Evolutionary conservation across 768 basidiomycete species (phyloP), one percentile per base, ranked within the genome.

Genomic region (Clitopilus hobsonii): DNA sequence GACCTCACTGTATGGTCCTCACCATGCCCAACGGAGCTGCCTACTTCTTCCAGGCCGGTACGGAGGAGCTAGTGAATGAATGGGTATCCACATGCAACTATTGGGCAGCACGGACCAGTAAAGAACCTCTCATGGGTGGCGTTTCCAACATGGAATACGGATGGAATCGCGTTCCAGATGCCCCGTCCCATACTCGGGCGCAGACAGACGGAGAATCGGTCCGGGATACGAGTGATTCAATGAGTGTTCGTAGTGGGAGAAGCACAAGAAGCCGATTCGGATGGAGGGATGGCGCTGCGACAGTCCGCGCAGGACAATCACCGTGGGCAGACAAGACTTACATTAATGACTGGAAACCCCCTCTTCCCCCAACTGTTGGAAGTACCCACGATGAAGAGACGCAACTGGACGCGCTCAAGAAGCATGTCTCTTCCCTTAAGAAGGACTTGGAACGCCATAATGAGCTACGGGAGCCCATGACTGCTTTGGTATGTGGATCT

Each of bases 81-180:
- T 98, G 97, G 97, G 95, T 97, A 6, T 88, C 91, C 36, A 97
- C 97, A 0, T 98, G 96, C 81, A 99, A 98, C 74, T 99, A 99
- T 68, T 98, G 97, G 97, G 92, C 97, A 0, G 97, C 96, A 1
- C 80, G 97, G 45, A 91, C 86, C 54, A 94, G 91, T 69, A 94
- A 96, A 63, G 95, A 98, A 66, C 97, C 97, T 1, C 80, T 99
- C 2, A 81, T 90, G 1, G 97, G 97, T 4, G 97, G 97, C 22
- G 95, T 99, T 6, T 94, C 93, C 49, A 99, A 98, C 72, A 96
- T 98, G 91, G 97, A 99, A 69, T 97, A 98, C 65, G 97, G 97
- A 7, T 99, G 97, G 97, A 95, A 85, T 67, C 81, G 91, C 18
- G 79, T 93, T 6, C 61, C 75, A 23, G 88, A 88, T 56, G 65